Percentiles rank a stretch among this genome's conserved stretches.
These are phyloP conservation scores for Ulota crispa DNA, from an alignment of 225 moss, liverwort and hornwort species.

Conservation along the genomic window DNA sequence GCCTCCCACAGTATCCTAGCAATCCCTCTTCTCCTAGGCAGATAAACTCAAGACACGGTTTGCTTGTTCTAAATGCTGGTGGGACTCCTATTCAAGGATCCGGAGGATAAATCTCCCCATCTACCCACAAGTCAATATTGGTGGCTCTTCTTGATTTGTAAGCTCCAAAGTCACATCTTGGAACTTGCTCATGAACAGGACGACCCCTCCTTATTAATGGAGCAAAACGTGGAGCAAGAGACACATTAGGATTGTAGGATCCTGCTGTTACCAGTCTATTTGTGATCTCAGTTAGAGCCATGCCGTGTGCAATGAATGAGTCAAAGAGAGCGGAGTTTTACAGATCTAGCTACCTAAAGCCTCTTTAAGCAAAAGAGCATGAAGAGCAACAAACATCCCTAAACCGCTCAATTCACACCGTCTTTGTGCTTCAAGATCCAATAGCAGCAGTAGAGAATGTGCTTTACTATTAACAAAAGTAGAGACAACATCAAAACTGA, in stretches of 20 bases:
- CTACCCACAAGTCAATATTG: not conserved
- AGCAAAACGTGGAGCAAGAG: not conserved
- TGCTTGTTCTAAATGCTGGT: not conserved
- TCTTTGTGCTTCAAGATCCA: too few species aligned
- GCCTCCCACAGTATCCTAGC: not conserved
- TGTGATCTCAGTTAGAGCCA: too few species aligned
- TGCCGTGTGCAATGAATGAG: too few species aligned
- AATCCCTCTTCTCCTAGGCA: not conserved
- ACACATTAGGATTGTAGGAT: not conserved
- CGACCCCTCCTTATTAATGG: not conserved
- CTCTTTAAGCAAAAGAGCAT: too few species aligned
- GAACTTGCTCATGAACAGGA: not conserved
- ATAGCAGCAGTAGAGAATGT: too few species aligned
- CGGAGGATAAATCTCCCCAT: not conserved
- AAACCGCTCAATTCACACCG: too few species aligned
- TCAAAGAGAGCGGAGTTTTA: too few species aligned
- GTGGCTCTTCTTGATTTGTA: not conserved
- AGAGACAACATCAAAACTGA: too few species aligned
- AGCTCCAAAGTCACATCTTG: not conserved
- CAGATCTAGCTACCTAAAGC: accelerated
- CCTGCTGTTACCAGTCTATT: too few species aligned
- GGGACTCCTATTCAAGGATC: accelerated
- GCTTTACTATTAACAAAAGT: too few species aligned
- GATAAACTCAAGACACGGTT: not conserved
- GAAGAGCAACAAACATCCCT: too few species aligned